phyloP scores from a whole-genome alignment of 2,329 filamentous ascomycete species.

The Endoconidiophora polonica region DNA sequence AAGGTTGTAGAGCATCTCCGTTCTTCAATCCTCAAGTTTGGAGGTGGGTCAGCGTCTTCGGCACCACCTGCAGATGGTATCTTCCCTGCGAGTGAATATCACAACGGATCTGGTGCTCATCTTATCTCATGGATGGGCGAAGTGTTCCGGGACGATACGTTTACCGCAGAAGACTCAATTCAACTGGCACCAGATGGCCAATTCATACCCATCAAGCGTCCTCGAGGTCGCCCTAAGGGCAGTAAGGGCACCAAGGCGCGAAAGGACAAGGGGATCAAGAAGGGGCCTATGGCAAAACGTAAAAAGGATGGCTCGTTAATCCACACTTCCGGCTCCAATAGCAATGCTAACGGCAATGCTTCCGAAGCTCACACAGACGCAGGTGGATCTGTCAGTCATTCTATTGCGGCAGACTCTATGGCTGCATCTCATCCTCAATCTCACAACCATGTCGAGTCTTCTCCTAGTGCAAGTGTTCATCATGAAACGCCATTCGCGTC shows the following conservation, averaged over 20 bases:
- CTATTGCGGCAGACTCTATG: background rate
- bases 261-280: slow-evolving; percentile 19
- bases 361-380: background rate
- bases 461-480: background rate
- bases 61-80: slow-evolving; percentile 31
- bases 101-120: slow-evolving; percentile 39
- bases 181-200: background rate
- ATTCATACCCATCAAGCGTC: slow-evolving; percentile 20
- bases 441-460: background rate
- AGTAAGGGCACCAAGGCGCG: slow-evolving; percentile 31
- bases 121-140: slow-evolving; percentile 47
- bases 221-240: slow-evolving; percentile 30
- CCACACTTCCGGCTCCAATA: background rate
- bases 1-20: slow-evolving; percentile 46
- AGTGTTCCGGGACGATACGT: slow-evolving; percentile 31
- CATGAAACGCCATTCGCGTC: background rate
- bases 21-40: slow-evolving; percentile 46
- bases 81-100: slow-evolving; percentile 39
- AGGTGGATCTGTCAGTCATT: background rate
- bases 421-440: background rate
- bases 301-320: background rate
- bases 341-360: background rate
- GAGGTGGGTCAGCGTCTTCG: slow-evolving; percentile 38
- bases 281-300: slow-evolving; percentile 7
- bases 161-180: slow-evolving; percentile 1